Evolutionary conservation across 2,329 filamentous ascomycete species (phyloP), one percentile per base, ranked within the genome.

Genomic region (Nemania sp.): DNA sequence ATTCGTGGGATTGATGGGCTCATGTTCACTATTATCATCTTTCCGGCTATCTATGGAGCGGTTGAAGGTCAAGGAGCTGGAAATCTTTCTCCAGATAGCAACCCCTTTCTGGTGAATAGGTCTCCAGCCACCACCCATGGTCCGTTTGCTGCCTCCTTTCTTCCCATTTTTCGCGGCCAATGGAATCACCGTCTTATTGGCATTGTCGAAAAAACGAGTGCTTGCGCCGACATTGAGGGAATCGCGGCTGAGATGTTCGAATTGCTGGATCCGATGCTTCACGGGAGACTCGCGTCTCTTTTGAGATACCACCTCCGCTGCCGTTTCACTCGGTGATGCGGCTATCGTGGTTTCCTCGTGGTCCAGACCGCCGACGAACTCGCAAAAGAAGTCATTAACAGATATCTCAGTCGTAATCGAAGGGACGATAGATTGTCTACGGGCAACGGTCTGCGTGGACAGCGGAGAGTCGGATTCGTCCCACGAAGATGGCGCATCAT

Each of bases 41-140:
- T 59, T 67, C 46, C 62, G 58, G 32, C 58, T 63, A n/a, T 70
- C 67, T 2, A 55, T 39, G n/a, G 70, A 65, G 18, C 67, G 64
- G 25, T 61, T 60, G 18, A 73, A 63, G 9, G 70, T 65, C 7
- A 29, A 29, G 25, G 25, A 29, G 25, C 58, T 67, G 12, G 72
- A 73, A 12, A 74, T 71, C 54, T 67, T 70, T 20, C 72, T 67
- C 72, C 72, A 74, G 2, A 71, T 59, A 2, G 64, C 62, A 40
- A 53, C 59, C n/a, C 69, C 68, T 47, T 62, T 66, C 50, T 67
- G 47, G n/a, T 67, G 66, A n/a, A 71, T 64, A 5, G 69, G 68
- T 12, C 32, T 67, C 62, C 69, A 67, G 13, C 60, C 64, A 25
- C 57, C 56, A 25, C 52, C 34, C 1, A 47, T 32, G 15, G 58